A percentile compares a stretch with the other conserved stretches of the same genome.
These are phyloP conservation scores for Calophaca sinica DNA, from an alignment of 306 rosid species.

Conservation along the genomic window DNA sequence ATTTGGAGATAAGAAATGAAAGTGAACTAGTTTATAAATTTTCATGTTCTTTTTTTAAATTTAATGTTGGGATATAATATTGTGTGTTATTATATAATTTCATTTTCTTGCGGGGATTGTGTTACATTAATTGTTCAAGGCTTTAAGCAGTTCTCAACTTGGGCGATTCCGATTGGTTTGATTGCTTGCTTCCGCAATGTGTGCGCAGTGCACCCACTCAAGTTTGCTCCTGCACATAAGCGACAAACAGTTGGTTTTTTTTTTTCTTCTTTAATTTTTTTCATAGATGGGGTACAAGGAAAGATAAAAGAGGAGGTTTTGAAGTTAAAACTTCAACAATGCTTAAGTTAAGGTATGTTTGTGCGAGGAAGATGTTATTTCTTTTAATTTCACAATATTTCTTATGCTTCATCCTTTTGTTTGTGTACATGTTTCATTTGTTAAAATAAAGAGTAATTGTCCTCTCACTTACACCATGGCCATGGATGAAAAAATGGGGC, in stretches of 20 bases:
- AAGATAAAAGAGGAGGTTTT: neutral
- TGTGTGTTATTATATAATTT: too few relatives aligned
- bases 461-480: neutral
- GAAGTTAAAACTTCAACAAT: neutral
- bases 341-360: neutral
- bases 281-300: too few relatives aligned
- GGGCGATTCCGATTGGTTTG: neutral
- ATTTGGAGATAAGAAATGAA: conserved; percentile 6
- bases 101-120: too few relatives aligned
- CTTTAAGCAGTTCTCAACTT: neutral
- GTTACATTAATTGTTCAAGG: too few relatives aligned
- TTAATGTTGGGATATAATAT: neutral
- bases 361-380: neutral
- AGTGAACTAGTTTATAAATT: neutral
- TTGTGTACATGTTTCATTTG: neutral
- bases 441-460: neutral
- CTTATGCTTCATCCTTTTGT: conserved; percentile 21
- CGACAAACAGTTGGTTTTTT: neutral
- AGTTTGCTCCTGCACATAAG: neutral
- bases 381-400: conserved; percentile 1
- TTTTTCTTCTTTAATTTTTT: neutral
- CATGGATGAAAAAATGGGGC: too few relatives aligned
- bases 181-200: neutral
- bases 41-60: neutral
- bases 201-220: neutral